phyloP scores from a whole-genome alignment of 495 filamentous ascomycete species.

The Parachaetomium inaequale region DNA sequence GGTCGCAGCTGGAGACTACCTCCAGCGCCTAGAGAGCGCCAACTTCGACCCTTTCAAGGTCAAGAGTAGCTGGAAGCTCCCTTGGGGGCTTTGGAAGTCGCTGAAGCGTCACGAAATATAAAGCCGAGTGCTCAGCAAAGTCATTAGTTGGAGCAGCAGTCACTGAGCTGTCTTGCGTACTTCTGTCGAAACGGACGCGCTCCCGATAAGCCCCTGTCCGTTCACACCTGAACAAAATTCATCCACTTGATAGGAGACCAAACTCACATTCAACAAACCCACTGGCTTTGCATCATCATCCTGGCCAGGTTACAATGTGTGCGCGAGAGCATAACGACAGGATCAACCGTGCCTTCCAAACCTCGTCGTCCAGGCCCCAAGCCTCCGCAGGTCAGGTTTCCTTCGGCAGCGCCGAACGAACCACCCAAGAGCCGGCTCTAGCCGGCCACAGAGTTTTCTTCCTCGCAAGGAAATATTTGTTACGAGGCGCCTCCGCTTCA shows the following conservation, averaged over 20 bases:
- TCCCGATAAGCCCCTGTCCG: too few relatives aligned
- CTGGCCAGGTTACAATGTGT: too few relatives aligned
- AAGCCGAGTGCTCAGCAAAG: not conserved
- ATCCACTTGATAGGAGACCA: too few relatives aligned
- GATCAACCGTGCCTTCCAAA: too few relatives aligned
- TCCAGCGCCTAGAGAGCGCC: slow-evolving; percentile 67
- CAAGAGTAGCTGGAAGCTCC: slow-evolving; percentile 79
- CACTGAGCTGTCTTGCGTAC: not conserved
- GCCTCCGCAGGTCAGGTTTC: too few relatives aligned
- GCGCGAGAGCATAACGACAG: too few relatives aligned
- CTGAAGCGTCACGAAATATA: slow-evolving; percentile 58
- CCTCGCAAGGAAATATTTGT: not conserved
- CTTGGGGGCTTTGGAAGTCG: slow-evolving; percentile 79
- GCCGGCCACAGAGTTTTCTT: not conserved
- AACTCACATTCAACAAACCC: too few relatives aligned
- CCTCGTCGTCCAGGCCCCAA: too few relatives aligned
- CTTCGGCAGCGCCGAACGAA: not conserved
- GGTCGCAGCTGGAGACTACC: slow-evolving; percentile 71
- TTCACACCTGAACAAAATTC: too few relatives aligned
- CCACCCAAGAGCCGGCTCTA: slow-evolving; percentile 1
- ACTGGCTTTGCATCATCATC: too few relatives aligned
- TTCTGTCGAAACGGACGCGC: too few relatives aligned
- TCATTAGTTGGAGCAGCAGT: too few relatives aligned
- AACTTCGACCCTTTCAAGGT: slow-evolving; percentile 77
- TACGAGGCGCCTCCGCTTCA: not conserved